Conservation (phyloP, 176 grass and related monocot species). For the Juncus effusus region DNA sequence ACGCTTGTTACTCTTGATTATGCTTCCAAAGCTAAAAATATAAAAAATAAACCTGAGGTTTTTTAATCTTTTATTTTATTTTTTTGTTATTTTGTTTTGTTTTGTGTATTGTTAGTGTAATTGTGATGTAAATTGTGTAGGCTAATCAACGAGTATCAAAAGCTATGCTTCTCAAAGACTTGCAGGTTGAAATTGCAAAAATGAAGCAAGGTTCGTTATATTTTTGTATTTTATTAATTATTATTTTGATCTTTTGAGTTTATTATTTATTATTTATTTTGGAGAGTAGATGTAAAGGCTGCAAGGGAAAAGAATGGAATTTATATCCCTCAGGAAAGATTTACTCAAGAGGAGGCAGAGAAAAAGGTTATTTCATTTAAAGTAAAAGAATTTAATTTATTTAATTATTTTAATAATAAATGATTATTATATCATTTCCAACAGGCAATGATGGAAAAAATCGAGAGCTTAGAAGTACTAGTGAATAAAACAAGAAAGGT, state of each 20-base stretch:
- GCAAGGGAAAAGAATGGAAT: constrained; percentile 84
- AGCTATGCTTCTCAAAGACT: constrained; percentile 66
- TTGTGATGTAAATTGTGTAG: constrained; percentile 31
- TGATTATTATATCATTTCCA: constrained; percentile 6
- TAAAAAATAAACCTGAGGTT: constrained; percentile 87
- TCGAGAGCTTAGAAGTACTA: constrained; percentile 50
- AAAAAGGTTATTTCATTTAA: constrained; percentile 45
- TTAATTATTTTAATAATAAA: constrained; percentile 22
- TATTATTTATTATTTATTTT: constrained; percentile 29
- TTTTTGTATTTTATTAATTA: not conserved
- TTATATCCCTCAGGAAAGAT: constrained; percentile 75
- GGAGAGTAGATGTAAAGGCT: constrained; percentile 65
- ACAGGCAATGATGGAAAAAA: constrained; percentile 59
- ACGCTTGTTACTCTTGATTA: constrained; percentile 89
- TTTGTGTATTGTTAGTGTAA: constrained; percentile 22
- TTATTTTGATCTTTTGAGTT: constrained; percentile 21
- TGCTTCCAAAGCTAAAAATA: constrained; percentile 77
- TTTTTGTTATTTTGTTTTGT: not conserved
- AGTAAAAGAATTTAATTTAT: constrained; percentile 9
- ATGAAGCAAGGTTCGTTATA: constrained; percentile 64
- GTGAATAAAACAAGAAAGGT: constrained; percentile 55
- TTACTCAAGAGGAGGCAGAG: constrained; percentile 59
- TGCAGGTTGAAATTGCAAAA: constrained; percentile 81
- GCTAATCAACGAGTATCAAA: constrained; percentile 67
- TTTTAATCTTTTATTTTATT: constrained; percentile 29